phyloP scores from a whole-genome alignment of 1,139 yeast genomes.

The Scheffersomyces insectosa region DNA sequence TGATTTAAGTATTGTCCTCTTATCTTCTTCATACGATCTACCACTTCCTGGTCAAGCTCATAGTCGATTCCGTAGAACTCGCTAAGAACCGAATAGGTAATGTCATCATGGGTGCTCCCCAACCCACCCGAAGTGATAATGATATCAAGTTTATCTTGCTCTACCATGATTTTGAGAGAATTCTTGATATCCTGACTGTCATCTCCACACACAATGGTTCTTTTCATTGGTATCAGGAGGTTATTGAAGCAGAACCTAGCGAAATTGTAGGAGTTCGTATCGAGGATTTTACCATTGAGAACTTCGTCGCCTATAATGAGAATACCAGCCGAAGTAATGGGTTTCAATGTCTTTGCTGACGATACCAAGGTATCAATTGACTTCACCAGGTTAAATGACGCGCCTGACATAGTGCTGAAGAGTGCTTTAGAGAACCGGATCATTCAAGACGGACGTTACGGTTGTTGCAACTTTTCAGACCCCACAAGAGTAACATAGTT shows the following conservation, averaged over 20 bases:
- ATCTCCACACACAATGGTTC: constrained; percentile 76
- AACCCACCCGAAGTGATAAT: constrained; percentile 82
- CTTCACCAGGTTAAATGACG: not conserved
- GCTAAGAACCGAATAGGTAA: constrained; percentile 73
- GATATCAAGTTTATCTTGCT: constrained; percentile 56
- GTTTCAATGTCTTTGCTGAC: not conserved
- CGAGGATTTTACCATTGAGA: constrained; percentile 81
- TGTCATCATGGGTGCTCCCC: constrained; percentile 90
- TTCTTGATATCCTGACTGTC: constrained; percentile 63
- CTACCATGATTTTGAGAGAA: constrained; percentile 46
- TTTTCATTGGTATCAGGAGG: constrained; percentile 62
- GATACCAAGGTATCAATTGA: constrained; percentile 1
- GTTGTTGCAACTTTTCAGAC: too few species aligned
- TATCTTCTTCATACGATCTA: constrained; percentile 55
- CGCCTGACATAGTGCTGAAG: not conserved
- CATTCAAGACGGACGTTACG: too few species aligned
- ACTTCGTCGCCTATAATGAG: constrained; percentile 86
- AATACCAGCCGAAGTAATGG: constrained; percentile 34
- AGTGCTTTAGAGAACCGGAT: too few species aligned
- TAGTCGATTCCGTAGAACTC: constrained; percentile 57
- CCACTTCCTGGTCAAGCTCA: constrained; percentile 56
- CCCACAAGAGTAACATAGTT: too few species aligned
- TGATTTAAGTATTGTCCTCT: constrained; percentile 40
- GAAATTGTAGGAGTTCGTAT: constrained; percentile 72
- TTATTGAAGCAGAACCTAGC: constrained; percentile 66